phyloP scores from a whole-genome alignment of 352 stramenopile species.

The Globisporangium yorkense region DNA sequence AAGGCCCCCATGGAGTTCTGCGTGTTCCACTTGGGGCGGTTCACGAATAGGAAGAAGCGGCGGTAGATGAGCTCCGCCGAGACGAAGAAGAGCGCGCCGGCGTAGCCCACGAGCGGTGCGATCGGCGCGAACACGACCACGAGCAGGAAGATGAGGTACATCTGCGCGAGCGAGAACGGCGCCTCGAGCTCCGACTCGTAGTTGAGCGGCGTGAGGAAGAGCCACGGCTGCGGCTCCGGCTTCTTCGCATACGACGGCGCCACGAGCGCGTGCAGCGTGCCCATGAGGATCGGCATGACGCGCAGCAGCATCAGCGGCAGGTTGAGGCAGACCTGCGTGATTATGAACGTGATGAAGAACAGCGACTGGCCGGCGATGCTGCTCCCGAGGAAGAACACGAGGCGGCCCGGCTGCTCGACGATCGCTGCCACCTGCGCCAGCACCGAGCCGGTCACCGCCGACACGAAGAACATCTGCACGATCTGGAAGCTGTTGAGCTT shows the following conservation, averaged over 20 bases:
- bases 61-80: slow-evolving; percentile 67
- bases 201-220: slow-evolving; percentile 49
- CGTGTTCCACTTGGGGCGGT: slow-evolving; percentile 44
- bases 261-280: slow-evolving; percentile 33
- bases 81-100: slow-evolving; percentile 57
- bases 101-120: slow-evolving; percentile 61
- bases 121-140: slow-evolving; percentile 70
- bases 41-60: slow-evolving; percentile 65
- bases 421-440: slow-evolving; percentile 51
- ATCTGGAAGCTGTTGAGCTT: slow-evolving; percentile 78
- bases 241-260: slow-evolving; percentile 50
- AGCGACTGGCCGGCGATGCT: slow-evolving; percentile 72
- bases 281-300: slow-evolving; percentile 38
- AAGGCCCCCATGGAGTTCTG: slow-evolving; percentile 58
- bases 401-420: slow-evolving; percentile 46
- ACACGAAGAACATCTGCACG: slow-evolving; percentile 83
- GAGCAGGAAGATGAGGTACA: slow-evolving; percentile 70
- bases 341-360: slow-evolving; percentile 78
- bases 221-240: slow-evolving; percentile 40
- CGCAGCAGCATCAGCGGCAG: slow-evolving; percentile 59
- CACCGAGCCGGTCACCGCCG: slow-evolving; percentile 56
- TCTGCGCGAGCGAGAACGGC: slow-evolving; percentile 51
- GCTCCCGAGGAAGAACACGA: slow-evolving; percentile 67
- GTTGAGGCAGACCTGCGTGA: slow-evolving; percentile 62
- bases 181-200: slow-evolving; percentile 47